Base-by-base conservation (phyloP, 148 eudicot species). In the Drosera capensis region DNA sequence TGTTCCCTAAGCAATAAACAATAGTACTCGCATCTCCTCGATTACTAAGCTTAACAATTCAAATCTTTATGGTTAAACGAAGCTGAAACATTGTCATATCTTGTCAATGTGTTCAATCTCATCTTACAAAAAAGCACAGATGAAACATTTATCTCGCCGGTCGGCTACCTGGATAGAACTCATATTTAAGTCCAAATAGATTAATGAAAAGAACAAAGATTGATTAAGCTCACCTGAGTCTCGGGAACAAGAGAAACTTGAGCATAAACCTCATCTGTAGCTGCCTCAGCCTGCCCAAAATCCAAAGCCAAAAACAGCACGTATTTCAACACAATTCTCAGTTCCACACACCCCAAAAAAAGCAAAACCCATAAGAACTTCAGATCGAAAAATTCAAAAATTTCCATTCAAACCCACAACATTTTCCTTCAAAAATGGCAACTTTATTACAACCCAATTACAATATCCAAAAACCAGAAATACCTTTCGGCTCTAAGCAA, bases 211-310 rank as follows among this genome's bases (percentile, higher is more conserved):
- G 40, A 3, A 37, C 5, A 17, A n/a, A 39, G 6, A 14, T 13
- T 18, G 8, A 19, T 7, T 18, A 8, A 19, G 7, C 66, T 19
- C 47, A 88, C 97, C 86, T 83, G 81, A 64, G 52, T 54, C 36
- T 83, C 96, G 18, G 80, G 86, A 63, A 78, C 51, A 31, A 88
- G 73, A 41, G 93, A 74, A 41, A 88, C 87, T 60, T 78, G 92
- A 7, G 97, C 92, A 75, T 68, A 88, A 59, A 84, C 93, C 68
- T 88, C 95, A 61, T 88, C 97, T 15, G 75, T 83, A 46, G 73
- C 76, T 23, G 67, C 67, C 63, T 80, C 97, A 20, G 92, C 94
- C 97, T 84, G 48, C 12, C 38, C 38, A 34, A 28, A 28, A 22
- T 14, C 62, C 64, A 68, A 9, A 57, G 28, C 49, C 31, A 38